A percentile compares a stretch with the other conserved stretches of the same genome.
These are phyloP conservation scores for Amaranthus palmeri DNA, from an alignment of 148 eudicot species.

Conservation along the genomic window DNA sequence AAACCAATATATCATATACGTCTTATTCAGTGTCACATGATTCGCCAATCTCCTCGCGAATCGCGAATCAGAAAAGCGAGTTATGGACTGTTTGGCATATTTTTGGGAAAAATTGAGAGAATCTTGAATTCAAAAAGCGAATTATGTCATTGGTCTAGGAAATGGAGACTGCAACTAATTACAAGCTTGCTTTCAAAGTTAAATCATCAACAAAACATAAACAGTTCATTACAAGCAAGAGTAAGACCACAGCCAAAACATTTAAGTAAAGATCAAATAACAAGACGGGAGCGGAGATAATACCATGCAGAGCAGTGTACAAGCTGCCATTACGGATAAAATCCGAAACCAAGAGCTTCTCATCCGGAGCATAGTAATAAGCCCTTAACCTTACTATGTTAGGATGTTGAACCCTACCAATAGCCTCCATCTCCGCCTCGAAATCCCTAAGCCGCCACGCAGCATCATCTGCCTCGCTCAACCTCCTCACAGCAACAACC, in stretches of 20 bases:
- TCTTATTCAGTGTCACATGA: too few relatives aligned
- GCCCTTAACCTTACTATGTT: constrained; percentile 81
- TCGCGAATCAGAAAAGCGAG: too few relatives aligned
- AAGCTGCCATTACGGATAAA: constrained; percentile 77
- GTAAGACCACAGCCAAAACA: background rate
- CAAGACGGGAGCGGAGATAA: background rate
- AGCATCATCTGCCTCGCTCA: constrained; percentile 67
- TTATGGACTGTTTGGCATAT: background rate
- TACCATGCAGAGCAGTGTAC: constrained; percentile 82
- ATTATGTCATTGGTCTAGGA: background rate
- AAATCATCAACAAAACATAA: background rate
- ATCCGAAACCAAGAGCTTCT: constrained; percentile 83
- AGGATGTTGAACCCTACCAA: constrained; percentile 65
- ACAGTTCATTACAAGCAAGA: background rate
- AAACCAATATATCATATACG: too few relatives aligned
- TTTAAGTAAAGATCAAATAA: background rate
- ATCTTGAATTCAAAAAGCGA: too few relatives aligned
- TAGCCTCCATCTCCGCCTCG: constrained; percentile 72
- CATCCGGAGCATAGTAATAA: constrained; percentile 82
- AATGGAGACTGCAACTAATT: background rate
- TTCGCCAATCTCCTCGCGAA: too few relatives aligned
- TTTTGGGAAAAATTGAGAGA: background rate
- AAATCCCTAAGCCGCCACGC: constrained; percentile 76
- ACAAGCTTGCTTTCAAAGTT: background rate
- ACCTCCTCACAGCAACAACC: constrained; percentile 75